These are phyloP conservation scores for Fusarium citri DNA, from an alignment of 2,329 filamentous ascomycete genomes.

Conservation along the genomic window DNA sequence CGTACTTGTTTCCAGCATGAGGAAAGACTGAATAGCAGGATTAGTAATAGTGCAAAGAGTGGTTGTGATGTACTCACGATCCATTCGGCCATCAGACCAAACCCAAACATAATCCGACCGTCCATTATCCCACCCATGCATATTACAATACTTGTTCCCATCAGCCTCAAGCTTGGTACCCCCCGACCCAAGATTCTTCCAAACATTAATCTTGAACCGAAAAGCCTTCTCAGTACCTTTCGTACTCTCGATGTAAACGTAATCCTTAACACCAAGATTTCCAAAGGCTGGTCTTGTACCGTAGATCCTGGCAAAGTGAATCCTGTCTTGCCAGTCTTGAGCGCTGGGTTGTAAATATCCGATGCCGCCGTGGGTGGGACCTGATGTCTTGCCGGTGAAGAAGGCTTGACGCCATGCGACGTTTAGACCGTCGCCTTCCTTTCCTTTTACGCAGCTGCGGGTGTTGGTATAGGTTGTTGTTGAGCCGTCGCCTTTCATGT, in stretches of 20 bases:
- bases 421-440: conserved; percentile 37
- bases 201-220: not conserved
- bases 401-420: conserved; percentile 38
- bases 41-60: too few species aligned
- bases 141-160: conserved; percentile 39
- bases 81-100: not conserved
- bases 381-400: conserved; percentile 6
- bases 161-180: conserved; percentile 11
- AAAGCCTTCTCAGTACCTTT: not conserved
- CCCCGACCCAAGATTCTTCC: not conserved
- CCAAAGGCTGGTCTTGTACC: not conserved
- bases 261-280: not conserved
- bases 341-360: conserved; percentile 3
- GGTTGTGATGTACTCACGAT: not conserved
- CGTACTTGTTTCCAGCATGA: not conserved
- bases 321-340: not conserved
- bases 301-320: conserved; percentile 31
- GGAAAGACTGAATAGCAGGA: not conserved
- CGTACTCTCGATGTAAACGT: not conserved
- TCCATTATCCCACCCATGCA: conserved; percentile 22
- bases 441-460: conserved; percentile 32
- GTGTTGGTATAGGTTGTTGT: conserved; percentile 42
- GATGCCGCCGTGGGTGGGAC: conserved; percentile 1
- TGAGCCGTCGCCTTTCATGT: conserved; percentile 31
- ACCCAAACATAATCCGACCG: conserved; percentile 32